These are phyloP conservation scores for Omphalea diandra DNA, from an alignment of 441 rosid species.

Conservation along the genomic window DNA sequence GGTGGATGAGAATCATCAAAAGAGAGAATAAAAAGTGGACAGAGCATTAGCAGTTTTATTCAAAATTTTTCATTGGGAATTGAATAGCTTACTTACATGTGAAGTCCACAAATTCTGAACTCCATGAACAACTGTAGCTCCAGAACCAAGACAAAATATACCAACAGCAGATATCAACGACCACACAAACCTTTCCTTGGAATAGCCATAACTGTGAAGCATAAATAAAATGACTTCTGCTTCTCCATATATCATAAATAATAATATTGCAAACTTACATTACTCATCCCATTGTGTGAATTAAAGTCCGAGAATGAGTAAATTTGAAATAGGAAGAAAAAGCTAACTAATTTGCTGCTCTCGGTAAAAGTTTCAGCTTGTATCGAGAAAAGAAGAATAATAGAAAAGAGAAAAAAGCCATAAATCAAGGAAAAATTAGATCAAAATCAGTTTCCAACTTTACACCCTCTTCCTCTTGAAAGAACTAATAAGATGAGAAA, in stretches of 20 bases:
- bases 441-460: background rate
- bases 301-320: background rate
- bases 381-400: too few relatives aligned
- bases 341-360: too few relatives aligned
- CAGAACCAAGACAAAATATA: slow-evolving; percentile 98
- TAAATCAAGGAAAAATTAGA: too few relatives aligned
- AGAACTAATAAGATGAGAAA: background rate
- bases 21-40: slow-evolving; percentile 12
- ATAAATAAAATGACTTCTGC: slow-evolving; percentile 25
- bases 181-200: slow-evolving; percentile 99
- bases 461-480: background rate
- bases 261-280: background rate
- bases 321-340: too few relatives aligned
- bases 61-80: background rate
- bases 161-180: slow-evolving; percentile 99
- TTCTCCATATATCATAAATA: slow-evolving; percentile 14
- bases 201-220: slow-evolving; percentile 87
- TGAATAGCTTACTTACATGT: slow-evolving; percentile 43
- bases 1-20: slow-evolving; percentile 9
- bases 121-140: slow-evolving; percentile 96
- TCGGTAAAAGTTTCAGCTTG: too few relatives aligned
- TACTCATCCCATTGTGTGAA: background rate
- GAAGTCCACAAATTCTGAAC: slow-evolving; percentile 87
- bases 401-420: too few relatives aligned
- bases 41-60: background rate